Evolutionary conservation across 345 rosid species (phyloP).

Genomic region (Tarenaya hassleriana): DNA sequence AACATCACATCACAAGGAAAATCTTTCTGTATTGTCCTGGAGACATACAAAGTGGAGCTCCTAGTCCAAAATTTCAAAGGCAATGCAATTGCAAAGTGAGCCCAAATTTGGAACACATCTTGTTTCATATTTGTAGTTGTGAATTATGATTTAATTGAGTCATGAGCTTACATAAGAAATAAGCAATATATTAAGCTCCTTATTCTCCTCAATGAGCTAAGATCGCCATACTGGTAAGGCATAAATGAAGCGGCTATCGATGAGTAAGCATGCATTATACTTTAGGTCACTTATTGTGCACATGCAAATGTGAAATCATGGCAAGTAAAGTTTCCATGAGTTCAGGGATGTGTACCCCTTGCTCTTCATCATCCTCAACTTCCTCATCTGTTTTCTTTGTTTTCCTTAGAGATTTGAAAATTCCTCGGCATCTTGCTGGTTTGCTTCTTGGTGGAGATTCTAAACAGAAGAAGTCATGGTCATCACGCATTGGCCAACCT

Average conservation of each 20-base stretch:
- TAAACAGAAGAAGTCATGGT: conserved; percentile 60
- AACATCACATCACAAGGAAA: conserved; percentile 17
- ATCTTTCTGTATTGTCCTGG: neutral
- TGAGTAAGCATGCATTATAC: conserved; percentile 13
- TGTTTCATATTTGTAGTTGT: conserved; percentile 4
- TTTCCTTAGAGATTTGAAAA: conserved; percentile 18
- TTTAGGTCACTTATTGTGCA: conserved; percentile 17
- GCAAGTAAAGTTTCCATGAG: conserved; percentile 11
- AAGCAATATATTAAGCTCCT: conserved; percentile 24
- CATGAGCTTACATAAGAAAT: conserved; percentile 28
- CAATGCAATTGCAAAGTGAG: conserved; percentile 19
- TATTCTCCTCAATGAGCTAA: conserved; percentile 31
- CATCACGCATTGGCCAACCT: conserved; percentile 83
- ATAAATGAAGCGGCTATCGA: conserved; percentile 24
- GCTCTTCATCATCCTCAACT: conserved; percentile 54
- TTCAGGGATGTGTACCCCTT: conserved; percentile 40
- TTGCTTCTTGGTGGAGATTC: conserved; percentile 28
- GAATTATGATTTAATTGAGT: conserved; percentile 1
- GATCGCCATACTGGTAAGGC: conserved; percentile 25
- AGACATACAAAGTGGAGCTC: neutral
- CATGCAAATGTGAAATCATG: conserved; percentile 24
- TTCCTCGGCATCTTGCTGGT: conserved; percentile 21
- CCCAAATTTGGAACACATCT: neutral
- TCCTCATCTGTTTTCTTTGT: conserved; percentile 35
- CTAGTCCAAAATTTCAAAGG: neutral